phyloP scores from a whole-genome alignment of 2,329 filamentous ascomycete genomes.

The Fusarium redolens region DNA sequence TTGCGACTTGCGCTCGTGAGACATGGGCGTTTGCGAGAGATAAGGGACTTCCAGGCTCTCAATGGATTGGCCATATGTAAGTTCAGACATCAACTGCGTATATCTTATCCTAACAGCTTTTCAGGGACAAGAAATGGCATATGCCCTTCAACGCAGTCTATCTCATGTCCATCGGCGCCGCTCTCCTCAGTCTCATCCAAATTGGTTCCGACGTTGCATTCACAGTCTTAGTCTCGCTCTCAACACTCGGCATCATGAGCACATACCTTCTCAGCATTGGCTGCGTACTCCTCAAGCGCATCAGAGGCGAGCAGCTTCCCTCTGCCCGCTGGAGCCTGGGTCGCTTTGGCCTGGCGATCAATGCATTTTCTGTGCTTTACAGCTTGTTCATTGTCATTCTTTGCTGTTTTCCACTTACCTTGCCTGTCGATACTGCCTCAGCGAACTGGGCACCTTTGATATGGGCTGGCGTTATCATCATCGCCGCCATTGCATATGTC shows the following conservation, averaged over 20 bases:
- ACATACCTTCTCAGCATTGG: constrained; percentile 29
- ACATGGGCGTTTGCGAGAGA: constrained; percentile 27
- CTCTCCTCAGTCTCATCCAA: constrained; percentile 18
- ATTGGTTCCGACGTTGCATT: constrained; percentile 26
- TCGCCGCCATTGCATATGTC: constrained; percentile 11
- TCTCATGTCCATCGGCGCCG: constrained; percentile 26
- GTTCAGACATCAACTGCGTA: fast-evolving
- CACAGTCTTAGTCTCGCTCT: constrained; percentile 13
- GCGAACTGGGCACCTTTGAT: constrained; percentile 30
- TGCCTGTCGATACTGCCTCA: constrained; percentile 16
- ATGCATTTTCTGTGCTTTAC: constrained; percentile 23
- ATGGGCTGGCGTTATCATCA: constrained; percentile 21
- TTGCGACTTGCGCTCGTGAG: constrained; percentile 27
- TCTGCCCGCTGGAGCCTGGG: constrained; percentile 23
- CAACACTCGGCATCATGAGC: constrained; percentile 24
- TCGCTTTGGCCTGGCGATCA: constrained; percentile 9
- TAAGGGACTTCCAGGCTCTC: constrained; percentile 17
- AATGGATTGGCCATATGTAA: constrained; percentile 24
- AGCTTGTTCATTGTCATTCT: constrained; percentile 30
- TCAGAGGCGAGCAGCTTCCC: constrained; percentile 18
- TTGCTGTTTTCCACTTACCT: constrained; percentile 17
- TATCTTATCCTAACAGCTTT: background rate
- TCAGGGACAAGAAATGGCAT: constrained; percentile 28
- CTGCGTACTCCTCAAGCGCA: constrained; percentile 24
- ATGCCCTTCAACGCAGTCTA: constrained; percentile 29